Evolutionary conservation across 23 red algal species (phyloP).

Genomic region (Cyanidioschyzon merolae): DNA sequence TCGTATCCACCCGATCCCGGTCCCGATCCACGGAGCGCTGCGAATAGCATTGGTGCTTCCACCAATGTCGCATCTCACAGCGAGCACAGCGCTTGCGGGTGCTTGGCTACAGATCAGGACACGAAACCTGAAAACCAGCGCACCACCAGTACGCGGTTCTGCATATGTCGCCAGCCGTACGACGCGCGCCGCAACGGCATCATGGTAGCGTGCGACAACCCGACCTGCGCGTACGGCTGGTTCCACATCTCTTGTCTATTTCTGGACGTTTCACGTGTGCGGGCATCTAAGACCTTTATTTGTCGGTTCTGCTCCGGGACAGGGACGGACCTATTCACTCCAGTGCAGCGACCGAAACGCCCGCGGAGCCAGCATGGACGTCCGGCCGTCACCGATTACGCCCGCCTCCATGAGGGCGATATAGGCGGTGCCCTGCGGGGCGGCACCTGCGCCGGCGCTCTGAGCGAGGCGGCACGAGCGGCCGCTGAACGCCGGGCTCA

Average conservation of each 20-base stretch:
- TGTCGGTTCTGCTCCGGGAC: conserved; percentile 12
- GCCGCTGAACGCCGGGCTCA: background rate
- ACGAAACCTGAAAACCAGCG: background rate
- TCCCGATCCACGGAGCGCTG: no score
- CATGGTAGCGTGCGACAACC: background rate
- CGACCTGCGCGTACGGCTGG: conserved; percentile 4
- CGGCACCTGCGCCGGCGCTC: background rate
- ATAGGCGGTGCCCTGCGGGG: background rate
- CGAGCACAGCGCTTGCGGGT: no score
- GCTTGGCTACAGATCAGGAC: no score
- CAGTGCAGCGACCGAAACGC: background rate
- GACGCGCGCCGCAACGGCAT: background rate
- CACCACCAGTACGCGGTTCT: no score
- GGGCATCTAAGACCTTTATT: background rate
- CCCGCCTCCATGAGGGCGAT: conserved; percentile 1
- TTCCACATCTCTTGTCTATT: conserved; percentile 11
- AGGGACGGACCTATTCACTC: background rate
- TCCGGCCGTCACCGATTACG: background rate
- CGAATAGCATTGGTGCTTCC: no score
- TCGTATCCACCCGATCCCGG: no score
- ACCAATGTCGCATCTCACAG: no score
- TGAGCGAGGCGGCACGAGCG: background rate
- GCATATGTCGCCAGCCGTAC: conserved; percentile 17
- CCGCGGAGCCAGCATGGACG: background rate
- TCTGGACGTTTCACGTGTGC: background rate